Evolutionary conservation across 2,329 filamentous ascomycete species (phyloP).

Genomic region (Berkeleyomyces basicola): DNA sequence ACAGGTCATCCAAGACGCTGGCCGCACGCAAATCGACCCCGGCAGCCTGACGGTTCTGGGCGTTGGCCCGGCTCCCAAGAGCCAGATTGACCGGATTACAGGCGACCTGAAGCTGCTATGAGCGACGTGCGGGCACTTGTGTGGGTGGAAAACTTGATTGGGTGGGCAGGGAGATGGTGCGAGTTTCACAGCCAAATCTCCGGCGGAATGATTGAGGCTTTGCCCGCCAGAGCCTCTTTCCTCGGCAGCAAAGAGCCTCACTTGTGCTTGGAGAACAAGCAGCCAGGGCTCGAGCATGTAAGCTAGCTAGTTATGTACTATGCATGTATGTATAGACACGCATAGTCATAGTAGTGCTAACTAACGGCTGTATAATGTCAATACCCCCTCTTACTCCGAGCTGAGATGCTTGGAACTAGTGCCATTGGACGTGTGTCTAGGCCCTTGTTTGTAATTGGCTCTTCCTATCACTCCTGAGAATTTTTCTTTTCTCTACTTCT

Average conservation of each 20-base stretch:
- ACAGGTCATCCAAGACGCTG: constrained; percentile 86
- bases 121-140: constrained; percentile 14
- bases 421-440: background rate
- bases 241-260: background rate
- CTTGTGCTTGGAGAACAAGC: background rate
- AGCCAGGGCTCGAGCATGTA: too few relatives aligned
- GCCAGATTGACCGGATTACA: constrained; percentile 72
- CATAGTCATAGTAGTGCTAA: background rate
- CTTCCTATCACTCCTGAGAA: background rate
- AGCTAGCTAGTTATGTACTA: too few relatives aligned
- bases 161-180: background rate
- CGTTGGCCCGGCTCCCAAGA: constrained; percentile 66
- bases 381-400: too few relatives aligned
- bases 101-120: constrained; percentile 70
- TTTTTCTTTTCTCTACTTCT: background rate
- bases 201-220: background rate
- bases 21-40: constrained; percentile 86
- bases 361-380: background rate
- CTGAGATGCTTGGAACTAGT: too few relatives aligned
- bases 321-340: background rate
- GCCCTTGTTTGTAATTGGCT: background rate
- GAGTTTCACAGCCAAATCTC: background rate
- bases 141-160: background rate
- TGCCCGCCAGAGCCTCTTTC: background rate
- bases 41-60: constrained; percentile 88